Percentiles rank a stretch among this genome's conserved stretches.
These are phyloP conservation scores for Abrus precatorius DNA, from an alignment of 306 rosid species.

Conservation along the genomic window DNA sequence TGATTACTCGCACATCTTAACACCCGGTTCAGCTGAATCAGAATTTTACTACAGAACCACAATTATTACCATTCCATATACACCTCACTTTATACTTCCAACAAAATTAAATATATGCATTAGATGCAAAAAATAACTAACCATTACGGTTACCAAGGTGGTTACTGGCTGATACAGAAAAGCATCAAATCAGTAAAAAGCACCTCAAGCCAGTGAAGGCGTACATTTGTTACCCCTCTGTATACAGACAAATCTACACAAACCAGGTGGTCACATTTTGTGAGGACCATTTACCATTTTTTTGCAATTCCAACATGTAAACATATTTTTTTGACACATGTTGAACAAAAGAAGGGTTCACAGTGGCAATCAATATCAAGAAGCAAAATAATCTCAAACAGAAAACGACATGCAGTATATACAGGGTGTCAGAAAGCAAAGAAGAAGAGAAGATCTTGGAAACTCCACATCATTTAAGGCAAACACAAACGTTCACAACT, in stretches of 20 bases:
- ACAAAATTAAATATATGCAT: conserved; percentile 16
- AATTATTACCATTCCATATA: conserved; percentile 45
- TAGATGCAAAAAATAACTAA: conserved; percentile 27
- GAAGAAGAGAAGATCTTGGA: conserved; percentile 27
- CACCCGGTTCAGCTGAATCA: conserved; percentile 30
- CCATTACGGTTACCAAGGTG: conserved; percentile 30
- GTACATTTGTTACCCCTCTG: conserved; percentile 47
- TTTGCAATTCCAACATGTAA: conserved; percentile 10
- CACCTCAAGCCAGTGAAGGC: background rate
- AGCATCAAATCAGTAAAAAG: conserved; percentile 31
- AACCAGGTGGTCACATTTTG: conserved; percentile 43
- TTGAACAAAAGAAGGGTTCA: conserved; percentile 16
- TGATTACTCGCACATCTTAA: conserved; percentile 9
- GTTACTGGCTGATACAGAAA: background rate
- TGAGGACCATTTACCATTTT: conserved; percentile 48
- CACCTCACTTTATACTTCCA: conserved; percentile 19
- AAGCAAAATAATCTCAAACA: conserved; percentile 24
- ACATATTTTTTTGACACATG: conserved; percentile 30
- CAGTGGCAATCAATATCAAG: conserved; percentile 24
- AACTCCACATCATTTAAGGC: conserved; percentile 24
- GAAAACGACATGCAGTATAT: conserved; percentile 39
- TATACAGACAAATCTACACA: conserved; percentile 42
- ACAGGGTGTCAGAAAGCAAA: conserved; percentile 11
- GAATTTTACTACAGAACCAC: conserved; percentile 18
- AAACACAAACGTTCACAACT: background rate